A percentile compares a stretch with the other conserved stretches of the same genome.
These are phyloP conservation scores for Penicillium malachiteum DNA, from an alignment of 495 filamentous ascomycete species.

Conservation along the genomic window DNA sequence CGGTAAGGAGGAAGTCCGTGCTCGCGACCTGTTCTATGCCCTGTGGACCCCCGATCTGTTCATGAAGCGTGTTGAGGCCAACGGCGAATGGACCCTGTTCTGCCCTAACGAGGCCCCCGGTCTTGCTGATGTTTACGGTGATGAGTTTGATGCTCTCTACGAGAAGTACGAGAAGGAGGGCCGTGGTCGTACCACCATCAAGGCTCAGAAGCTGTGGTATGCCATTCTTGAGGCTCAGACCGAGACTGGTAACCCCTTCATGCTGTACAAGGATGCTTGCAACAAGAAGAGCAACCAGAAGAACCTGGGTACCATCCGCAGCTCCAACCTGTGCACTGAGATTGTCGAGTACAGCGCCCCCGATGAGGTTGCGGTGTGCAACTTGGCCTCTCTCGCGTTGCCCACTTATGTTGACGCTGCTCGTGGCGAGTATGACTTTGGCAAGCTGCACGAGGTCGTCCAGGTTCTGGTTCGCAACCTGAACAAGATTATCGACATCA, in stretches of 20 bases:
- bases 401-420: constrained; percentile 84
- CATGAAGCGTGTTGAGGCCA: constrained; percentile 98
- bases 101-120: constrained; percentile 95
- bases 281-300: constrained; percentile 99
- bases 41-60: constrained; percentile 98
- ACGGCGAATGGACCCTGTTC: constrained; percentile 94
- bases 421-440: constrained; percentile 83
- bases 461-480: constrained; percentile 88
- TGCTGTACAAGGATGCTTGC: constrained; percentile 98
- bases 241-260: constrained; percentile 98
- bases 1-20: constrained; percentile 95
- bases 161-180: constrained; percentile 91
- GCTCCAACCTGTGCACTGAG: constrained; percentile 98
- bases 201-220: constrained; percentile 99
- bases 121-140: constrained; percentile 92
- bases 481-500: constrained; percentile 96
- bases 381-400: constrained; percentile 89
- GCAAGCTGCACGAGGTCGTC: constrained; percentile 89
- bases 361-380: constrained; percentile 98
- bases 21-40: constrained; percentile 95
- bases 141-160: constrained; percentile 94
- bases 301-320: constrained; percentile 96
- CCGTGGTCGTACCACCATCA: constrained; percentile 82
- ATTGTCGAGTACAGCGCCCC: constrained; percentile 97
- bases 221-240: constrained; percentile 96